Evolutionary conservation across 148 eudicot species (phyloP).

Genomic region (Chenopodium suecicum): DNA sequence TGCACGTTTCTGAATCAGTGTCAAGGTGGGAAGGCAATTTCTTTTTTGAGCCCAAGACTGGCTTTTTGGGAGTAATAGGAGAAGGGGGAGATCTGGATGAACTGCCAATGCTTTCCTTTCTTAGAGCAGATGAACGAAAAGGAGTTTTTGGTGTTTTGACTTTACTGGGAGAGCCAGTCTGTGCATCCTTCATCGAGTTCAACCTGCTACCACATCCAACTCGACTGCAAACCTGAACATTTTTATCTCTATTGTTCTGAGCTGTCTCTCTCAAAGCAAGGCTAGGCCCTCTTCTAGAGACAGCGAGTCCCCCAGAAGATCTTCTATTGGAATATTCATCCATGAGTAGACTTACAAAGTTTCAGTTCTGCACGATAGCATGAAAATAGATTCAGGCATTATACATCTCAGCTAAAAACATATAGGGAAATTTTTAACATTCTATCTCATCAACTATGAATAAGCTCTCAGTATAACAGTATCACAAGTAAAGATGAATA

Average conservation of each 20-base stretch:
- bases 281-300: constrained; percentile 46
- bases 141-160: constrained; percentile 44
- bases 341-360: constrained; percentile 36
- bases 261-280: constrained; percentile 41
- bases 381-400: neutral
- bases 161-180: constrained; percentile 45
- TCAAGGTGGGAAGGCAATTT: constrained; percentile 38
- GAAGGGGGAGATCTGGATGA: constrained; percentile 39
- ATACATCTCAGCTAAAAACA: neutral
- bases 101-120: constrained; percentile 54
- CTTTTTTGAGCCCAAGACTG: constrained; percentile 34
- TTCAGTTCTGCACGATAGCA: constrained; percentile 34
- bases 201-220: constrained; percentile 76
- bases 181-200: constrained; percentile 41
- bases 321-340: constrained; percentile 53
- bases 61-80: constrained; percentile 33
- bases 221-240: constrained; percentile 69
- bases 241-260: constrained; percentile 39
- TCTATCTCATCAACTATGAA: neutral
- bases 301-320: constrained; percentile 40
- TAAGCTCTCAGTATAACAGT: neutral
- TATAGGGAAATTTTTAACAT: neutral
- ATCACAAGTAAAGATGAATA: neutral
- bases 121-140: constrained; percentile 40
- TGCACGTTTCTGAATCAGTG: constrained; percentile 45